These are phyloP conservation scores for Cladophialophora chaetospira DNA, from an alignment of 2,329 filamentous ascomycete species.

Conservation along the genomic window DNA sequence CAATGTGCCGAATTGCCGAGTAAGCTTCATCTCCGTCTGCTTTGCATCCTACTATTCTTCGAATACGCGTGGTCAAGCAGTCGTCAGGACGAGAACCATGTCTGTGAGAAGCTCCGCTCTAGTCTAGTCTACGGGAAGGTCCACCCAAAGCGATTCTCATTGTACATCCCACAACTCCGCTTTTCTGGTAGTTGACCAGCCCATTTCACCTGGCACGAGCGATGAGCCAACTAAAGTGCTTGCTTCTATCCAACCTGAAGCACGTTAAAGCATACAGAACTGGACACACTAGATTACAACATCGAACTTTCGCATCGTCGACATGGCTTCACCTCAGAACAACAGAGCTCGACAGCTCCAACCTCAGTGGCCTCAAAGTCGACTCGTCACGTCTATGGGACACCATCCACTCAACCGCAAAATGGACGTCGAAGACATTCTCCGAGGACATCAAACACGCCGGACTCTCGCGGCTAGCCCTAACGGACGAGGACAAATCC, in stretches of 20 bases:
- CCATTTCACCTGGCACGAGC: too few relatives aligned
- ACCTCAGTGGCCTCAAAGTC: conserved; percentile 14
- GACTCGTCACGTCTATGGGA: conserved; percentile 24
- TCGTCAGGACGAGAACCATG: too few relatives aligned
- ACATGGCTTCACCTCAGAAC: conserved; percentile 4
- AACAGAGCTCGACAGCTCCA: conserved; percentile 15
- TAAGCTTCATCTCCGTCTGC: too few relatives aligned
- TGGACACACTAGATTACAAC: neutral
- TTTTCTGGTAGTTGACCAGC: too few relatives aligned
- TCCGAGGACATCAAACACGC: conserved; percentile 18
- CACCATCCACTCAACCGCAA: conserved; percentile 25
- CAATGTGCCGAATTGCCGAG: neutral
- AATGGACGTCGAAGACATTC: conserved; percentile 21
- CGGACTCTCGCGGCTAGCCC: conserved; percentile 57
- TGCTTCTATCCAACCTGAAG: neutral
- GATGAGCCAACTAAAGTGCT: neutral
- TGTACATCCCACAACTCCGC: too few relatives aligned
- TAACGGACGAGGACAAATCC: conserved; percentile 71
- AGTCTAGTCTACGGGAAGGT: too few relatives aligned
- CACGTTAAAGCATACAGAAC: neutral
- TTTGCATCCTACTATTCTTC: too few relatives aligned
- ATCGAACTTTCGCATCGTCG: conserved; percentile 12
- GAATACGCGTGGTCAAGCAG: too few relatives aligned
- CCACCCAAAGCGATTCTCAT: too few relatives aligned
- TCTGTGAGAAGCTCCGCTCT: too few relatives aligned